A percentile compares a stretch with the other conserved stretches of the same genome.
Conservation (phyloP, 257 asterid genomes). For the Mentha longifolia region DNA sequence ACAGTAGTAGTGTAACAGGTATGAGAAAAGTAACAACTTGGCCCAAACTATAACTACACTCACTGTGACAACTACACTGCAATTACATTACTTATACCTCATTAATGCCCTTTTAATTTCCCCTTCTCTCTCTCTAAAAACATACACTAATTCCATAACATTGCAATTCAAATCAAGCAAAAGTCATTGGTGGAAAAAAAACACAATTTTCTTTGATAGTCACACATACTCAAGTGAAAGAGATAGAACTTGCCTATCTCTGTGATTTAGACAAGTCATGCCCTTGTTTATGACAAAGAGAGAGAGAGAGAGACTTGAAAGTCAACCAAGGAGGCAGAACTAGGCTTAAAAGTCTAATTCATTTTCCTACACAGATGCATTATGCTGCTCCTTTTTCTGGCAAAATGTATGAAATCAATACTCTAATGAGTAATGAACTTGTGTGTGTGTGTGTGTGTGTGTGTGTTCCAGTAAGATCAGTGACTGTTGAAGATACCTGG, state of each 20-base stretch:
- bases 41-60: constrained; percentile 32
- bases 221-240: no score
- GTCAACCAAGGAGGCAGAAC: background rate
- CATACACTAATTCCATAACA: background rate
- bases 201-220: no score
- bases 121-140: background rate
- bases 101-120: constrained; percentile 6
- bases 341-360: background rate
- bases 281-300: background rate
- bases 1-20: background rate
- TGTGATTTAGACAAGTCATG: background rate
- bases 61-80: constrained; percentile 34
- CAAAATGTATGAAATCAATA: background rate
- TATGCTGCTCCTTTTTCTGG: constrained; percentile 1
- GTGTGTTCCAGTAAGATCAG: no score
- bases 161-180: background rate
- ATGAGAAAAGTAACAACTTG: constrained; percentile 13
- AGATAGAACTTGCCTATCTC: background rate
- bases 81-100: constrained; percentile 21
- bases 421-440: no score
- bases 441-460: no score
- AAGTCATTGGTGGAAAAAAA: no score
- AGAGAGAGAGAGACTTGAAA: background rate
- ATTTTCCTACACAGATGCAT: constrained; percentile 2
- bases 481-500: no score